Base-by-base conservation (phyloP, 495 filamentous ascomycete genomes). In the Penicillium cataractarum region DNA sequence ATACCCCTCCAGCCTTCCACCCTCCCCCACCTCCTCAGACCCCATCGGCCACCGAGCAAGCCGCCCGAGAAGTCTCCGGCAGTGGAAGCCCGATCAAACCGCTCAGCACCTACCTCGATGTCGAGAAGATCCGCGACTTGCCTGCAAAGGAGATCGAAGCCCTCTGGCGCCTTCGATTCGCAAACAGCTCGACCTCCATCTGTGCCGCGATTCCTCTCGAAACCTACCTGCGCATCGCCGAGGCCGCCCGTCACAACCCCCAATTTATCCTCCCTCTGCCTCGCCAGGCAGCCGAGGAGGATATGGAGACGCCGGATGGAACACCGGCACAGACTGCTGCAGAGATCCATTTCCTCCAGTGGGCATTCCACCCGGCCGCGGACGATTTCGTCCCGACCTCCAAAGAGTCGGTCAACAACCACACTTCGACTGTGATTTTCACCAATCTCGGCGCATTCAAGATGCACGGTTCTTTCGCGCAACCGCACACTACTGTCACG, bases 391-490 rank as follows among this genome's bases (percentile, higher is more conserved):
- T 75, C 73, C 15, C 67, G 4, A 46, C 71, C 0, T 54, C 66
- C 19, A 57, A 51, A 4, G 58, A 69, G 27, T 65, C 71, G 8
- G 70, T 66, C 26, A 85, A 86, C 13, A 82, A 82, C 6, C 78
- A 85, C 32, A 90, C 89, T 3, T 84, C 87, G 0, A 97, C 92
- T 0, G 87, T 98, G 15, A 86, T 99, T 50, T 98, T 99, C 77
- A 98, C 95, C 8, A 86, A 91, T 65, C 82, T 99, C 26, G 94
- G 89, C 5, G 92, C 96, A 70, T 99, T 89, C 79, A 96, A 97
- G 80, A 78, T 94, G 60, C 85, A 93, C 35, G 95, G 96, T 31
- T 89, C 97, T 69, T 98, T 82, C 68, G 91, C 91, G 55, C 84
- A 87, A 70, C 95, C 95, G 48, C 95, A 99, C 66, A 98, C 96